phyloP scores from a whole-genome alignment of 176 grass and related monocot genomes.

The Areca catechu region DNA sequence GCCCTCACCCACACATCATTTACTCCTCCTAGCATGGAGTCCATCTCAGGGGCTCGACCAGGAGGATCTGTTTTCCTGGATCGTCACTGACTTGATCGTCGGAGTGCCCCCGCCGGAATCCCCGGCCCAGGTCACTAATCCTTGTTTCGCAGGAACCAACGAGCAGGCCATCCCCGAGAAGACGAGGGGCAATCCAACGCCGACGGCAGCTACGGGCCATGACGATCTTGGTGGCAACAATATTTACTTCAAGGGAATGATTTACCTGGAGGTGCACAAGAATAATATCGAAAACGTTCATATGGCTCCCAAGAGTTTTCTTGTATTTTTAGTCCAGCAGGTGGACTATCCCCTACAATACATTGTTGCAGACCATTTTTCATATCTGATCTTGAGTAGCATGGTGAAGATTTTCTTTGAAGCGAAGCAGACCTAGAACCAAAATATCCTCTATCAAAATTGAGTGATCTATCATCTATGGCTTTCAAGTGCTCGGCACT shows the following conservation, averaged over 20 bases:
- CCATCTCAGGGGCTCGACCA: too few species aligned
- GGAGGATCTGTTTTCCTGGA: too few species aligned
- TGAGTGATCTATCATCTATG: conserved; percentile 2
- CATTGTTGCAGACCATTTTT: background rate
- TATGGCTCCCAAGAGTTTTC: conserved; percentile 49
- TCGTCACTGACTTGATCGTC: too few species aligned
- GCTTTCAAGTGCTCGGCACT: conserved; percentile 17
- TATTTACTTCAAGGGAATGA: conserved; percentile 21
- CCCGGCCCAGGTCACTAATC: too few species aligned
- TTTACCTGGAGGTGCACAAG: conserved; percentile 23
- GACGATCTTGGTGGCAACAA: too few species aligned
- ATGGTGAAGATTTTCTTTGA: conserved; percentile 15
- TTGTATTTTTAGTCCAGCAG: conserved; percentile 8
- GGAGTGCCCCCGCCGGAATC: too few species aligned
- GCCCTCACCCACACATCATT: too few species aligned
- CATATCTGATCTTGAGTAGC: background rate
- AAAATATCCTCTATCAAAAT: conserved; percentile 17
- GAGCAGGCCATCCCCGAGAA: too few species aligned
- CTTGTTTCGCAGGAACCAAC: too few species aligned
- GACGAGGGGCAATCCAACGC: too few species aligned
- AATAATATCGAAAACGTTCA: conserved; percentile 53
- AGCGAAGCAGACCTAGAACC: conserved; percentile 18
- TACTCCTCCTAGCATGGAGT: too few species aligned
- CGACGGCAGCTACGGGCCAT: too few species aligned
- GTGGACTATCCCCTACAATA: conserved; percentile 4